A percentile compares a stretch with the other conserved stretches of the same genome.
phyloP scores from a whole-genome alignment of 345 rosid species.

The Citropsis articulata region DNA sequence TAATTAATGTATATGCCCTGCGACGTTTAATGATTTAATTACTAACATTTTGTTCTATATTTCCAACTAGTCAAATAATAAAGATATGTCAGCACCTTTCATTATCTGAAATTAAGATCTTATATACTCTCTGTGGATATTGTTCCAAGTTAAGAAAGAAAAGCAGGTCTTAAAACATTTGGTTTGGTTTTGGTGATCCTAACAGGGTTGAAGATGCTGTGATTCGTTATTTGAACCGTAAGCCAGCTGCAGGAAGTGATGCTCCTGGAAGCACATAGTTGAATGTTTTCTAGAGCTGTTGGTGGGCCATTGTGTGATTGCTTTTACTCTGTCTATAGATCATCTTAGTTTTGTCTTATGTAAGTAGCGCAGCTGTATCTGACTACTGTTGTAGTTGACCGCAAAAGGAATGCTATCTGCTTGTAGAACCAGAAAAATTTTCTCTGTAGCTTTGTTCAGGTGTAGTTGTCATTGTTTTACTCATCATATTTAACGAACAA shows the following conservation, averaged over 20 bases:
- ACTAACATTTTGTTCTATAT: not conserved
- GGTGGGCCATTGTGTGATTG: not conserved
- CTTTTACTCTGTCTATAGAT: slow-evolving; percentile 20
- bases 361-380: slow-evolving; percentile 16
- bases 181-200: not conserved
- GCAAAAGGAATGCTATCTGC: not conserved
- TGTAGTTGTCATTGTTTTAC: slow-evolving; percentile 9
- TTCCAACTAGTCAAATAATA: not conserved
- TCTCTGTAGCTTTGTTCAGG: slow-evolving; percentile 21
- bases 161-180: not conserved
- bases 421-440: slow-evolving; percentile 23
- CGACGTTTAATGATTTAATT: not conserved
- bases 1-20: not conserved
- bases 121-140: not conserved
- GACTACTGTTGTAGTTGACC: slow-evolving; percentile 10
- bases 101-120: not conserved
- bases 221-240: slow-evolving; percentile 87
- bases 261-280: slow-evolving; percentile 78
- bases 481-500: slow-evolving; percentile 7
- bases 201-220: slow-evolving; percentile 98
- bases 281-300: slow-evolving; percentile 6
- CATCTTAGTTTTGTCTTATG: slow-evolving; percentile 11
- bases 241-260: slow-evolving; percentile 81
- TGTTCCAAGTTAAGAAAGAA: not conserved
- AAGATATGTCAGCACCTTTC: not conserved